phyloP scores from a whole-genome alignment of 176 grass and related monocot species.

The Eremochloa ophiuroides region DNA sequence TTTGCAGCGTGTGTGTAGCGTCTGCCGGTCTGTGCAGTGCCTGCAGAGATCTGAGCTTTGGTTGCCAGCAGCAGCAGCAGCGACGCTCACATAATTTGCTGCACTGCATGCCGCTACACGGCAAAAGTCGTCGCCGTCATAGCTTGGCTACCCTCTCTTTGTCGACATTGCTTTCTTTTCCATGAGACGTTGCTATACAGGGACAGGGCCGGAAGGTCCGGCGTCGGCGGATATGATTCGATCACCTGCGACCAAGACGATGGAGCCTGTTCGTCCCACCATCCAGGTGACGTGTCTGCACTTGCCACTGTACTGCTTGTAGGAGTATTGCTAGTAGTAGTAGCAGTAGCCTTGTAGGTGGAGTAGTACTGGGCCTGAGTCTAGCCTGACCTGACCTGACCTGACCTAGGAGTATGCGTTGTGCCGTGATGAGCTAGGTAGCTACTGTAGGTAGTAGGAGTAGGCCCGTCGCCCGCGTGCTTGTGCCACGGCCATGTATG shows the following conservation, averaged over 20 bases:
- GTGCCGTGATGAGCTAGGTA: not conserved
- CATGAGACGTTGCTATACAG: constrained; percentile 13
- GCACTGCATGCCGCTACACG: not conserved
- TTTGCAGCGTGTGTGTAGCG: not conserved
- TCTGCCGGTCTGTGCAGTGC: too few species aligned
- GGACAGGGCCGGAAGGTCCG: not conserved
- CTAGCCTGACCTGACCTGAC: not conserved
- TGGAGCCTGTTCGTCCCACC: too few species aligned
- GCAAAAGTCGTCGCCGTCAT: not conserved
- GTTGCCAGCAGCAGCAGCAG: not conserved
- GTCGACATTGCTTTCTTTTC: constrained; percentile 10
- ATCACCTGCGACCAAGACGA: too few species aligned
- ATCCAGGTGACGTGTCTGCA: constrained; percentile 52
- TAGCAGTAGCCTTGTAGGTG: too few species aligned
- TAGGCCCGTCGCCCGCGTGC: not conserved
- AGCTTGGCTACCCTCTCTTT: too few species aligned
- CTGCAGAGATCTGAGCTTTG: not conserved
- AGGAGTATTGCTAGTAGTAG: too few species aligned
- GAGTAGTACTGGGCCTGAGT: not conserved
- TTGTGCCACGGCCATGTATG: not conserved
- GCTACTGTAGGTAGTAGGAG: not conserved
- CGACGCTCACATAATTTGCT: not conserved
- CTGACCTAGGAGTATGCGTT: too few species aligned
- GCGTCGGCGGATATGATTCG: not conserved
- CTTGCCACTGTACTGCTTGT: not conserved